Evolutionary conservation across 2,329 filamentous ascomycete genomes (phyloP).

Genomic region (Fusarium sp.): DNA sequence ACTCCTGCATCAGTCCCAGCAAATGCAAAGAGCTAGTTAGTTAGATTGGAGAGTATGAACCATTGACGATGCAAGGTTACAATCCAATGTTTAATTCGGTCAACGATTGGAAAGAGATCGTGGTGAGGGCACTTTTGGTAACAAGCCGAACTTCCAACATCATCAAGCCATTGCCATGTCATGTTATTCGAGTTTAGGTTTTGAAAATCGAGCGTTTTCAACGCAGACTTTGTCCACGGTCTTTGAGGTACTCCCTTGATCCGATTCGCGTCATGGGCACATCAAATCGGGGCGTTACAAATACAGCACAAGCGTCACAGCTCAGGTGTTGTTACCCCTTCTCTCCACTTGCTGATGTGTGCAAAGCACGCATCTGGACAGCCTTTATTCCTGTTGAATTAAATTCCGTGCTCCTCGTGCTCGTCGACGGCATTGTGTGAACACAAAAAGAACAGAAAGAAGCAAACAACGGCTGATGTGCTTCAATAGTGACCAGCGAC

Average conservation of each 20-base stretch:
- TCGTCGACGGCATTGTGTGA: conserved; percentile 20
- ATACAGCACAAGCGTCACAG: conserved; percentile 36
- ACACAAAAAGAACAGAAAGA: conserved; percentile 24
- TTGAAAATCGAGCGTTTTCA: conserved; percentile 9
- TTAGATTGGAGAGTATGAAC: conserved; percentile 19
- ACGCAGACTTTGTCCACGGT: conserved; percentile 17
- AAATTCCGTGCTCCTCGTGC: conserved; percentile 23
- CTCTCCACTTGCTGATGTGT: conserved; percentile 34
- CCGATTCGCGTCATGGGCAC: conserved; percentile 20
- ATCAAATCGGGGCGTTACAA: conserved; percentile 31
- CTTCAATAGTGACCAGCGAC: conserved; percentile 18
- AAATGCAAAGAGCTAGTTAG: conserved; percentile 15
- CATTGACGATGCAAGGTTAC: conserved; percentile 26
- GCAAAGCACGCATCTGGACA: conserved; percentile 16
- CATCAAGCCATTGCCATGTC: conserved; percentile 4
- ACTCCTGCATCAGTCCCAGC: conserved; percentile 32
- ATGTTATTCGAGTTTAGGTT: conserved; percentile 16
- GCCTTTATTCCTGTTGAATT: conserved; percentile 17
- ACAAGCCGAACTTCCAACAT: conserved; percentile 18
- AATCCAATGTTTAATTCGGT: conserved; percentile 26
- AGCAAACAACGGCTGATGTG: conserved; percentile 17
- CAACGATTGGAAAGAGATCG: not conserved
- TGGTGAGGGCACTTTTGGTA: conserved; percentile 20
- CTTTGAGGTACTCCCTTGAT: conserved; percentile 11
- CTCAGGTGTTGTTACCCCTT: conserved; percentile 43